These are phyloP conservation scores for Davidsoniella neocaledoniae DNA, from an alignment of 2,329 filamentous ascomycete genomes.

Conservation along the genomic window DNA sequence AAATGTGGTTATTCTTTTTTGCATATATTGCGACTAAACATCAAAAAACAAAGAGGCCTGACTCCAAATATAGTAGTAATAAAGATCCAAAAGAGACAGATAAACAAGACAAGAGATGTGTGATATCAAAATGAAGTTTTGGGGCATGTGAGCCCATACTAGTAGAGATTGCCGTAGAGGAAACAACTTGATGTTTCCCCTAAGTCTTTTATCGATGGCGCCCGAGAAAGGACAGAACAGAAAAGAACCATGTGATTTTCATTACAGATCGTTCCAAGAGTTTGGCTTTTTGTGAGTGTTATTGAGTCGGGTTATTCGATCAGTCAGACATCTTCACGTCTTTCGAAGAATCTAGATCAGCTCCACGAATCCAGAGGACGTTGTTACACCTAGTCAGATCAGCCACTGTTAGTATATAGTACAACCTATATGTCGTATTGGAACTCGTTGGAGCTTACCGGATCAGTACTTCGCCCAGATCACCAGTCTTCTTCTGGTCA, in stretches of 20 bases:
- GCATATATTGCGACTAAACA: background rate
- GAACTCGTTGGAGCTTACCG: conserved; percentile 34
- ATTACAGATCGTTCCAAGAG: background rate
- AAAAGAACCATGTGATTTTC: conserved; percentile 3
- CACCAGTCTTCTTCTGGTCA: conserved; percentile 68
- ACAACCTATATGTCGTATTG: conserved; percentile 7
- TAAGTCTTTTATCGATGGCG: too few species aligned
- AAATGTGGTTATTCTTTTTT: background rate
- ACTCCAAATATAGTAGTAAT: conserved; percentile 4
- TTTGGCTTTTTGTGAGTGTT: background rate
- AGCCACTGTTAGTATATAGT: conserved; percentile 4
- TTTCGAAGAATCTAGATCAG: conserved; percentile 27
- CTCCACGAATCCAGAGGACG: conserved; percentile 73
- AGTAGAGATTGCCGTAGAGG: background rate
- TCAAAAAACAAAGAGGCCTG: background rate
- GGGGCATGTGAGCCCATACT: background rate
- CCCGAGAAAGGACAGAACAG: background rate
- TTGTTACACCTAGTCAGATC: conserved; percentile 61
- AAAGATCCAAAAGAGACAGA: conserved; percentile 1
- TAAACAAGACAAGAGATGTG: conserved; percentile 8
- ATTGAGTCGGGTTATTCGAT: background rate
- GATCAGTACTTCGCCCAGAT: conserved; percentile 81
- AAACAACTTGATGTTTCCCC: background rate
- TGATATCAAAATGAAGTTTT: conserved; percentile 10
- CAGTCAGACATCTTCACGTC: conserved; percentile 41